phyloP scores from a whole-genome alignment of 129 eudicot genomes.

The Escallonia herrerae region DNA sequence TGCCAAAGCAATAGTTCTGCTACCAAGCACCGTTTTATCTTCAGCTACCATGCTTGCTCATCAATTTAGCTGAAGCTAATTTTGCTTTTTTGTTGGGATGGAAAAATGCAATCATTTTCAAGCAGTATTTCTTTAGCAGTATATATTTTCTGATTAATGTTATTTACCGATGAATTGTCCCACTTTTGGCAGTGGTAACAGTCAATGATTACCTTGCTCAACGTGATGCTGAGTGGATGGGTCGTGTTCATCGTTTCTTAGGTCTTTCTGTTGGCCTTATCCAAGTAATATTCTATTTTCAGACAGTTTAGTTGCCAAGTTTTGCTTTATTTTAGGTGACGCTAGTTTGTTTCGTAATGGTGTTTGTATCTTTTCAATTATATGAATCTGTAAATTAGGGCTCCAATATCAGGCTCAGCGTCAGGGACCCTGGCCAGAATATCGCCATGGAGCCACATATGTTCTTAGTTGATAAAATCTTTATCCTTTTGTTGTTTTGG shows the following conservation, averaged over 20 bases:
- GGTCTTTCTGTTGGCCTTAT: constrained; percentile 98
- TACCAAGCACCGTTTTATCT: no score
- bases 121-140: no score
- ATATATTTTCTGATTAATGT: neutral
- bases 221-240: constrained; percentile 99
- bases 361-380: no score
- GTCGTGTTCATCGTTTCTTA: constrained; percentile 92
- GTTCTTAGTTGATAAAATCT: no score
- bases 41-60: neutral
- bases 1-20: neutral
- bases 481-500: neutral
- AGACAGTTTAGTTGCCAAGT: neutral
- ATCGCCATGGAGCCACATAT: no score
- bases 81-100: neutral
- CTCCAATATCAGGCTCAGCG: no score
- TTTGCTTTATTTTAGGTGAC: neutral
- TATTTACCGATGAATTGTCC: constrained; percentile 12
- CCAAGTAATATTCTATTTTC: constrained; percentile 46
- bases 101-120: no score
- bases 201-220: constrained; percentile 98
- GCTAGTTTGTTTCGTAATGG: no score
- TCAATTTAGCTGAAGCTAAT: neutral
- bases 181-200: constrained; percentile 65
- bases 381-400: no score
- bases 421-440: no score